Base-by-base conservation (phyloP, 257 asterid species). In the Scutellaria baicalensis region DNA sequence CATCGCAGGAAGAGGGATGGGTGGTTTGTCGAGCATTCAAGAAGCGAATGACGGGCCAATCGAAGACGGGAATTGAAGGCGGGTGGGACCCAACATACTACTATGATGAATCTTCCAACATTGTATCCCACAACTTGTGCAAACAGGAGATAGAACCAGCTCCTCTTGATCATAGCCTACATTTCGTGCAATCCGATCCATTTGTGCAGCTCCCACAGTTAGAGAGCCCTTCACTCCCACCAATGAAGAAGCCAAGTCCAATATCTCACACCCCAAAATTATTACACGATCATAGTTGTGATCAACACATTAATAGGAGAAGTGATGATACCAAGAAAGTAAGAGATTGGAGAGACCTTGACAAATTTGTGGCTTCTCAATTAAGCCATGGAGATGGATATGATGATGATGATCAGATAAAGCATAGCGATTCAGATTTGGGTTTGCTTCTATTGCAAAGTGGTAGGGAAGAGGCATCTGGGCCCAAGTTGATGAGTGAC, bases 281-380 rank as follows among this genome's bases (percentile, higher is more conserved):
- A 27, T 27, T 27, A 27, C 2, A 40, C 56, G 68, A 63, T 14
- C 74, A 71, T 27, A 14, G 65, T 44, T 71, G 60, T 51, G 84
- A 71, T 54, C 80, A 75, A 17, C 82, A 79, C 33, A 27, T 27
- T 3, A 27, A 27, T 27, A 27, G 33, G 33, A 27, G 33, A 1
- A 61, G 16, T 43, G 65, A 68, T 2, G 4, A 20, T 10, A 18
- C 48, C 6, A 79, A 38, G 11, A 87, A 82, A 18, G 81, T 82
- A 6, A 86, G 76, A 0, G 97, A 91, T 59, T 91, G 97, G 97
- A 77, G 97, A 65, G 93, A 84, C 0, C 91, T 91, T 17, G 95
- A 91, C 69, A 91, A 84, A 57, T 89, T 91, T 44, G 97, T 91
- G 33, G 97, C 97, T 0, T 89, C 96, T 7, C 97, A 89, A 33